Conservation (phyloP, 1,139 yeast genomes). For the Yamadazyma atmosphaerica region DNA sequence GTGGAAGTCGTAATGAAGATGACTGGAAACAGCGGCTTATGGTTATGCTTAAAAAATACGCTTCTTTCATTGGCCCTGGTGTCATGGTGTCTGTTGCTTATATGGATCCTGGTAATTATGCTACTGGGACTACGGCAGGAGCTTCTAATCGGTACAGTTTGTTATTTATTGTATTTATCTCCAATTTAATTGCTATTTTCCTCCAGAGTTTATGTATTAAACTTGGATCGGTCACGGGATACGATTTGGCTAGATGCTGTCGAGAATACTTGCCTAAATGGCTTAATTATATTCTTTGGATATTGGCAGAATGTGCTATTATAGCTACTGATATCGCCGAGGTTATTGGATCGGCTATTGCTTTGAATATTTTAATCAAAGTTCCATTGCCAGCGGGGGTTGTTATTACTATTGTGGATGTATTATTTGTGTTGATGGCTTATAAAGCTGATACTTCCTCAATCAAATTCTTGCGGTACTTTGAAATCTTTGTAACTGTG, state of each 20-base stretch:
- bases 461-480: constrained; percentile 59
- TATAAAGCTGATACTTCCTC: constrained; percentile 70
- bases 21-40: neutral
- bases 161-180: constrained; percentile 63
- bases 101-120: constrained; percentile 85
- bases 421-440: constrained; percentile 70
- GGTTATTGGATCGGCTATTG: constrained; percentile 86
- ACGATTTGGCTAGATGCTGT: constrained; percentile 72
- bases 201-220: constrained; percentile 72
- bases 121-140: constrained; percentile 79
- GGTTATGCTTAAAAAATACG: constrained; percentile 39
- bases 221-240: constrained; percentile 79
- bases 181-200: constrained; percentile 73
- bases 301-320: constrained; percentile 77
- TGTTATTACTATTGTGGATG: constrained; percentile 68
- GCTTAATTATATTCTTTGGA: constrained; percentile 57
- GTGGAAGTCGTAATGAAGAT: too few species aligned
- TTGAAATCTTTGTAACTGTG: constrained; percentile 66
- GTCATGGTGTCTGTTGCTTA: constrained; percentile 75
- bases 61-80: constrained; percentile 76
- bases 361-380: constrained; percentile 64
- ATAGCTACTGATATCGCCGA: constrained; percentile 86
- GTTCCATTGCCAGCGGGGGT: constrained; percentile 83
- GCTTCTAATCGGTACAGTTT: constrained; percentile 64
- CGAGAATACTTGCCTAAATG: constrained; percentile 60